phyloP scores from a whole-genome alignment of 2,329 filamentous ascomycete genomes.

The Tolypocladium inflatum region DNA sequence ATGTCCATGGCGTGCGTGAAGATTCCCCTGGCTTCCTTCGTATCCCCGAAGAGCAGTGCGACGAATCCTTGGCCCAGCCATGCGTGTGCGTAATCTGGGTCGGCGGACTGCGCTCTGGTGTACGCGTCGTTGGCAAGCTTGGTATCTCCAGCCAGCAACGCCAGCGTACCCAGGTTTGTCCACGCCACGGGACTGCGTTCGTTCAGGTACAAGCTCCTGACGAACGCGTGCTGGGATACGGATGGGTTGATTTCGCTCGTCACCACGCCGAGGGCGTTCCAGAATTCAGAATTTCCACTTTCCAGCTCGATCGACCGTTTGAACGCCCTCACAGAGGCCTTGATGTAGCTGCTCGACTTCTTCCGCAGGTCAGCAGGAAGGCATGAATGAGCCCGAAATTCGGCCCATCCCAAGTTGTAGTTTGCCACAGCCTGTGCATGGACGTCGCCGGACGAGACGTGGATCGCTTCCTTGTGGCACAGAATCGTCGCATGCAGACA shows the following conservation, averaged over 20 bases:
- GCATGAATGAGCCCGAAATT: slow-evolving; percentile 69
- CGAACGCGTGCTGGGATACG: slow-evolving; percentile 87
- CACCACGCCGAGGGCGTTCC: slow-evolving; percentile 89
- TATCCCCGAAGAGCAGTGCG: slow-evolving; percentile 65
- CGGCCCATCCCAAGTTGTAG: slow-evolving; percentile 94
- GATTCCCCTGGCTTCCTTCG: slow-evolving; percentile 68
- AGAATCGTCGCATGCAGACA: slow-evolving; percentile 67
- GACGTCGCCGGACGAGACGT: slow-evolving; percentile 60
- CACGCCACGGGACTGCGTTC: slow-evolving; percentile 77
- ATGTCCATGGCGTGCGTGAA: slow-evolving; percentile 96
- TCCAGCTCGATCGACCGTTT: slow-evolving; percentile 94
- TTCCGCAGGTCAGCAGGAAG: slow-evolving; percentile 43
- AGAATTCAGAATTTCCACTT: slow-evolving; percentile 89
- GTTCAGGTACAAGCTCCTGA: slow-evolving; percentile 85
- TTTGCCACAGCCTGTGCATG: slow-evolving; percentile 93
- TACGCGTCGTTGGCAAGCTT: slow-evolving; percentile 87
- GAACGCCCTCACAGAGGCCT: slow-evolving; percentile 79
- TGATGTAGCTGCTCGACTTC: slow-evolving; percentile 60
- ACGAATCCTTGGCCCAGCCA: slow-evolving; percentile 92
- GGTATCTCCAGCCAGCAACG: slow-evolving; percentile 72
- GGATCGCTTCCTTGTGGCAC: slow-evolving; percentile 78
- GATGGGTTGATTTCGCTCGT: slow-evolving; percentile 78
- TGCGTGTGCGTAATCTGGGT: slow-evolving; percentile 86
- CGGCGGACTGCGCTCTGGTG: slow-evolving; percentile 81
- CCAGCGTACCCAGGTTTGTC: slow-evolving; percentile 85